These are phyloP conservation scores for Ilyonectria destructans DNA, from an alignment of 2,329 filamentous ascomycete species.

Conservation along the genomic window DNA sequence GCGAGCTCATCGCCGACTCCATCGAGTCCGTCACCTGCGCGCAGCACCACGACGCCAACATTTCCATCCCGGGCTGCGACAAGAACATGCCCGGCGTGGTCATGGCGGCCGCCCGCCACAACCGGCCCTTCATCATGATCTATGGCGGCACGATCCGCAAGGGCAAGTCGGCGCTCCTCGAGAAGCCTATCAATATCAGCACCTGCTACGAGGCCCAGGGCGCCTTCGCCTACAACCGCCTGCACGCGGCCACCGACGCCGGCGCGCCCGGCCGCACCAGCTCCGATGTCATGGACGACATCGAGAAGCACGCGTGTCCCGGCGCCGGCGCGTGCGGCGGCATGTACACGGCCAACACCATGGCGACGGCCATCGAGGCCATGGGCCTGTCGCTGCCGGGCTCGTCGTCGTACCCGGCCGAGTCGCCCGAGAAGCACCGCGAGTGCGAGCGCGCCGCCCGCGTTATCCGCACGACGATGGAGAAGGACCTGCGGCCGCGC, in stretches of 20 bases:
- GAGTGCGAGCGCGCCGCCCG: conserved; percentile 88
- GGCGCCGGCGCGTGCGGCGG: conserved; percentile 79
- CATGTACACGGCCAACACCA: conserved; percentile 95
- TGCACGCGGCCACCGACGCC: conserved; percentile 78
- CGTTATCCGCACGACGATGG: conserved; percentile 85
- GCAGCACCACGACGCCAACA: conserved; percentile 93
- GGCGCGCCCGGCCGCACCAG: conserved; percentile 77
- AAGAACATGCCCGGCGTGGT: conserved; percentile 98
- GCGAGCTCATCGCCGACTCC: conserved; percentile 94
- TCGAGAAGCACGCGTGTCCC: conserved; percentile 82
- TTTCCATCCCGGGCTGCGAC: conserved; percentile 94
- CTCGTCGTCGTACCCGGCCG: conserved; percentile 87
- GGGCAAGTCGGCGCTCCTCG: conserved; percentile 84
- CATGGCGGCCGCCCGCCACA: conserved; percentile 93
- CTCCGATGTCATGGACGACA: conserved; percentile 87
- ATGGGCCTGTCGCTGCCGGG: conserved; percentile 91
- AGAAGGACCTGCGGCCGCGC: conserved; percentile 84
- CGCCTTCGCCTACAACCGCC: conserved; percentile 83
- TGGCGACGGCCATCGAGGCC: conserved; percentile 90
- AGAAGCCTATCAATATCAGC: conserved; percentile 87
- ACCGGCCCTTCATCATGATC: conserved; percentile 94
- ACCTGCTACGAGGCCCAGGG: conserved; percentile 92
- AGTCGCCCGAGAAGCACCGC: conserved; percentile 86
- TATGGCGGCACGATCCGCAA: conserved; percentile 94
- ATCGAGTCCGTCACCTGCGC: conserved; percentile 95